These are phyloP conservation scores for Pholiota molesta DNA, from an alignment of 768 basidiomycete species.

Conservation along the genomic window DNA sequence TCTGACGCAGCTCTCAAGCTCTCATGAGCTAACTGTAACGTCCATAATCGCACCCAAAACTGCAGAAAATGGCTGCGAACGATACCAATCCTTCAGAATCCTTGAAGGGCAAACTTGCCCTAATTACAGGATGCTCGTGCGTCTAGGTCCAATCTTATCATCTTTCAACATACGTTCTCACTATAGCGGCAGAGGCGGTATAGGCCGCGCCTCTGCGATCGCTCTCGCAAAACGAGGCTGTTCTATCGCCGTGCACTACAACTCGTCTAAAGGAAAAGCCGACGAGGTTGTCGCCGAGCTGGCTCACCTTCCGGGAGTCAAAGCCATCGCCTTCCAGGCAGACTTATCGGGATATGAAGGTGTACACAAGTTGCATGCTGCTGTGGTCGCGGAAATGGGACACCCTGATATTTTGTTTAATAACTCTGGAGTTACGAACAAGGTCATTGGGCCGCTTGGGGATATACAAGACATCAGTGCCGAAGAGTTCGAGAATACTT, in stretches of 20 bases:
- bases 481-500: constrained; percentile 48
- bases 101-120: constrained; percentile 26
- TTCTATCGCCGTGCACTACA: constrained; percentile 55
- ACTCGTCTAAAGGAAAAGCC: constrained; percentile 39
- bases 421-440: constrained; percentile 49
- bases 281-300: constrained; percentile 41
- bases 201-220: constrained; percentile 54
- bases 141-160: constrained; percentile 5
- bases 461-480: constrained; percentile 47
- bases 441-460: constrained; percentile 44
- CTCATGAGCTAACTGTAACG: neutral
- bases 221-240: constrained; percentile 47
- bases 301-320: constrained; percentile 31
- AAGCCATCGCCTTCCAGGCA: constrained; percentile 48
- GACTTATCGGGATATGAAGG: constrained; percentile 47
- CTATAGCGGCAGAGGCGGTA: constrained; percentile 45
- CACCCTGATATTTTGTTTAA: constrained; percentile 55
- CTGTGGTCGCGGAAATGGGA: constrained; percentile 46
- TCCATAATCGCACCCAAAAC: neutral
- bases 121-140: constrained; percentile 33
- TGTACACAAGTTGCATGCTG: constrained; percentile 44
- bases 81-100: constrained; percentile 7
- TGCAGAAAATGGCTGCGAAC: neutral
- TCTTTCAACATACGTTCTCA: neutral
- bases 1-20: neutral